A percentile compares a stretch with the other conserved stretches of the same genome.
Conservation (phyloP, 2,329 filamentous ascomycete species). For the Phialophora macrospora region DNA sequence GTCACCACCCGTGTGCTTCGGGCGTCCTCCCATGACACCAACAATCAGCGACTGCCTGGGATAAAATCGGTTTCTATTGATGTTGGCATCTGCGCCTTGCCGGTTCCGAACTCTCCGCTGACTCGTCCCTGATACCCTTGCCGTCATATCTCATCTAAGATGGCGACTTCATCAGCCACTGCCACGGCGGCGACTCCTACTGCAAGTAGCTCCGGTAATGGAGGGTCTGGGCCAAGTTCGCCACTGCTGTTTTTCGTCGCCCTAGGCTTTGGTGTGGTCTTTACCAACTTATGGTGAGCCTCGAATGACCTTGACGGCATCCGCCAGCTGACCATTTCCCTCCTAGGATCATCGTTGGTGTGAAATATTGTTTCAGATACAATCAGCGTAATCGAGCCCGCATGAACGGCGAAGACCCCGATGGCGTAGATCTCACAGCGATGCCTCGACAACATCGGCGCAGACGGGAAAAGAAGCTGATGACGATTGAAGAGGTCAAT, state of each 20-base stretch:
- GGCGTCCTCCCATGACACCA: slow-evolving; percentile 16
- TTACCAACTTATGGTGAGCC: slow-evolving; percentile 94
- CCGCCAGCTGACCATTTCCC: slow-evolving; percentile 13
- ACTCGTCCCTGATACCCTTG: slow-evolving; percentile 4
- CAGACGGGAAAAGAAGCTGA: slow-evolving; percentile 94
- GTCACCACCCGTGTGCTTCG: background rate
- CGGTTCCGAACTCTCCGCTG: slow-evolving; percentile 12
- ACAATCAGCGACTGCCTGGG: background rate
- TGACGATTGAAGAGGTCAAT: slow-evolving; percentile 99
- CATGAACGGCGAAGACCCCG: slow-evolving; percentile 76
- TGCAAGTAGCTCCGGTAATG: slow-evolving; percentile 41
- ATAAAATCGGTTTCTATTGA: slow-evolving; percentile 13
- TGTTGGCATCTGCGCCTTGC: slow-evolving; percentile 21
- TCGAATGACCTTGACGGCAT: background rate
- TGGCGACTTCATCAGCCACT: slow-evolving; percentile 28
- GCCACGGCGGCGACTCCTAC: slow-evolving; percentile 35
- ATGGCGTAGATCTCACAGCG: slow-evolving; percentile 83
- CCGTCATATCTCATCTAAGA: slow-evolving; percentile 27
- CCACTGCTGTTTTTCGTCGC: slow-evolving; percentile 91
- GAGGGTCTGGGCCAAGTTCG: slow-evolving; percentile 63
- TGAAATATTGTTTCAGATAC: slow-evolving; percentile 99
- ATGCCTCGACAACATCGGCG: slow-evolving; percentile 86
- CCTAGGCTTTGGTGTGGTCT: slow-evolving; percentile 94
- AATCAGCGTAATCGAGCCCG: slow-evolving; percentile 88
- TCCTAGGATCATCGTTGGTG: slow-evolving; percentile 96